Base-by-base conservation (phyloP, 108 stramenopile species). In the Skeletonema grethae region DNA sequence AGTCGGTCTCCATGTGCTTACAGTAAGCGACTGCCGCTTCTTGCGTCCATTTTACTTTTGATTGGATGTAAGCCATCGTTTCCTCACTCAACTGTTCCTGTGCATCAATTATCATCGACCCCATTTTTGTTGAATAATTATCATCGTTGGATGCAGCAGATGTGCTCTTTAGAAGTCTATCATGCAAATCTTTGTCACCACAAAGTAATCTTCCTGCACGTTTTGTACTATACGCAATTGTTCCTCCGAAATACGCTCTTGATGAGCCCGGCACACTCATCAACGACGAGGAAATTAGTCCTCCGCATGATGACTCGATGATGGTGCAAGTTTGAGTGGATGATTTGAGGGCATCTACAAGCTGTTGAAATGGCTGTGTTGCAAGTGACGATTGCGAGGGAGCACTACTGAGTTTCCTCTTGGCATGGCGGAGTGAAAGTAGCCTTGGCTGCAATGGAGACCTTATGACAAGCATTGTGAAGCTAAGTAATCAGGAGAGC, bases 241-340 rank as follows among this genome's bases (percentile, higher is more conserved):
- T 87, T 53, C 93, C 93, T 32, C 93, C 93, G 61, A 66, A 83
- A 65, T 77, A 94, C 10, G 91, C 87, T 24, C 75, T n/a, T 11
- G 87, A 88, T 9, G 90, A 82, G 46, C 93, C 93, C 0, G 87
- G 86, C 20, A 80, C 63, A 3, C 82, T 79, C 89, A 94, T 87
- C 53, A 94, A 79, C 41, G 83, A 84, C 7, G 88, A 63, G 41
- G 77, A 65, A 31, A 94, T 91, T 35, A 91, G 69, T 30, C 93
- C 93, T 55, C 93, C 93, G 66, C 87, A 86, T 63, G 87, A 85
- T 34, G 71, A 72, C 80, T 94, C 93, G 18, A 91, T 85, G 38
- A 91, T 86, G 43, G 90, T 83, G 24, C 80, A 79, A 16, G 90
- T 91, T 75, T 88, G 81, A 20, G 70, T 65, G 0, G 70, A 35